Base-by-base conservation (phyloP, 2,329 filamentous ascomycete species). In the Aspergillus intermedius region DNA sequence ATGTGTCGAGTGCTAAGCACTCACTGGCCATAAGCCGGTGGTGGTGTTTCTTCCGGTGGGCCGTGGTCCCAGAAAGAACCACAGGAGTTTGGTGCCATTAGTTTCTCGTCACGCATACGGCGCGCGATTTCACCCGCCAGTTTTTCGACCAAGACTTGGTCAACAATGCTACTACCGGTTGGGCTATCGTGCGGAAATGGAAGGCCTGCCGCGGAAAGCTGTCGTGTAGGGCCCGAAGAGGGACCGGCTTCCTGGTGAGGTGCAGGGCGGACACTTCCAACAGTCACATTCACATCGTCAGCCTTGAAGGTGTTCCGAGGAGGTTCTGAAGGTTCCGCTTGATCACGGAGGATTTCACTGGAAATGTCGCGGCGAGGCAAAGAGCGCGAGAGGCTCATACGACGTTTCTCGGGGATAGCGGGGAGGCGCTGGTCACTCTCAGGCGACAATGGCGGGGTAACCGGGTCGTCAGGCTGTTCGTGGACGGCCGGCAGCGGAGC, bases 101-200 rank as follows among this genome's bases (percentile, higher is more conserved):
- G 64, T 70, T 95, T 93, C 71, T 95, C 88, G 58, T 95, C 88
- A 56, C 91, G 88, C 55, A 95, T 89, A 48, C 88, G 86, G 52
- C 68, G 67, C 32, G 90, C 89, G 60, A 97, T 91, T 68, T 97
- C 93, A 54, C 84, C 85, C 4, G 91, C 91, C 81, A 98, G 93
- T 74, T 95, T 69, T 59, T 72, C 69, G 45, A 75, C 71, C 59
- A 72, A 66, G 4, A 66, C 67, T 53, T 74, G 70, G 50, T 77
- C 74, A n/a, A 76, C 63, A 21, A 75, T 67, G 13, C 61, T 62
- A 28, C 66, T 32, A 9, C 25, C 60, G 21, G 55, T 55, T 7
- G 53, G 42, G 4, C 56, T 59, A 4, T 66, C 58, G n/a, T 67
- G 61, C 28, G 59, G 59, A 45, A 70, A 71, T 15, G 68, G 64